Evolutionary conservation across 495 filamentous ascomycete species (phyloP), one percentile per base, ranked within the genome.

Genomic region (Hypoxylon subgilvum): DNA sequence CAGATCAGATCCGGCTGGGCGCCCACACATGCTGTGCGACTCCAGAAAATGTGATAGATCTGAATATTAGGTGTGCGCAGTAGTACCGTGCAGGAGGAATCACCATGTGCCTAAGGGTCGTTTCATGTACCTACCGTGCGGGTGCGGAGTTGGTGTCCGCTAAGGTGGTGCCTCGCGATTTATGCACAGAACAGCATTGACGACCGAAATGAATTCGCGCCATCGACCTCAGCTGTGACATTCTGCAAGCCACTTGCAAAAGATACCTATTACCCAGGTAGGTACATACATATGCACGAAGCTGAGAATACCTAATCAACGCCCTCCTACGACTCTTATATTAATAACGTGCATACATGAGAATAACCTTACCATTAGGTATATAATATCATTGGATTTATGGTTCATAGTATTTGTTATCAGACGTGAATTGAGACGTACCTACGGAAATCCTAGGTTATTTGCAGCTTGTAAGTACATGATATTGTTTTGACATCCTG

Each of bases 1-100:
- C 44, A 32, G 36, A 34, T 42, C 44, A 32, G 36, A 34, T 42
- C 38, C 48, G 36, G 27, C 48, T n/a, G 47, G 27, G 14, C 17
- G 5, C 18, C 27, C 40, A 9, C 25, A n/a, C 34, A 47, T 52
- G 48, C 18, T 25, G 48, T 52, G 48, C 36, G 8, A 52, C 48
- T 27, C 21, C 27, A 34, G 31, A 30, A 40, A 51, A 40, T 32
- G n/a, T 52, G 36, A 52, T 22, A 51, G 36, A 41, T 51, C 36
- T 40, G 23, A 27, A 30, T 31, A 14, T 38, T 25, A 17, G 22
- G 27, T 13, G 9, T 34, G 9, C 31, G 9, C 18, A 17, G 14
- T 8, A 34, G 38, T 41, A 16, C 38, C 48, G 41, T 42, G 48
- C 48, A 52, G 48, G 18, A 52, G 23, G 36, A 23, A 17, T 34